phyloP scores from a whole-genome alignment of 164 flowering plant genomes.

The Vitis cinerea region DNA sequence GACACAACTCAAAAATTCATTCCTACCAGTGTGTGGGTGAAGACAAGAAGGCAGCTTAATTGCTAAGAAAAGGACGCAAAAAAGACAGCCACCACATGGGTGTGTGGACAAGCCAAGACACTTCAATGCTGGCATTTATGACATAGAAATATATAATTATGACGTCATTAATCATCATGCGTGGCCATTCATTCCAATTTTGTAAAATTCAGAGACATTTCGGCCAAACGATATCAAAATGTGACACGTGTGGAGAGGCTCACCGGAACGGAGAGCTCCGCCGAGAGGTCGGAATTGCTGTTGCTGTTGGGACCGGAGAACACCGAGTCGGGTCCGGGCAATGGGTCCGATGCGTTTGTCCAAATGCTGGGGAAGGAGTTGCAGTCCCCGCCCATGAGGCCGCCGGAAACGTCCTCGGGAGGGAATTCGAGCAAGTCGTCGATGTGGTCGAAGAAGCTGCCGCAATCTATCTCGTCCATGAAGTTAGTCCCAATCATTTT shows the following conservation, averaged over 20 bases:
- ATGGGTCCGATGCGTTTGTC: conserved; percentile 35
- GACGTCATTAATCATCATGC: neutral
- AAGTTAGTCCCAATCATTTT: conserved; percentile 40
- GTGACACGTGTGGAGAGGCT: neutral
- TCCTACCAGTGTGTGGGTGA: too few relatives aligned
- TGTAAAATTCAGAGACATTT: neutral
- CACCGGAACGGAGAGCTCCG: conserved; percentile 76
- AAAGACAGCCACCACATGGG: too few relatives aligned
- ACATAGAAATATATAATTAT: too few relatives aligned
- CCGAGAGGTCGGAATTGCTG: conserved; percentile 40
- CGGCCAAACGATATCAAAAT: neutral
- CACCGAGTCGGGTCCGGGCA: conserved; percentile 34
- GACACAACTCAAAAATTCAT: too few relatives aligned
- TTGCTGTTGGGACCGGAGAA: conserved; percentile 27
- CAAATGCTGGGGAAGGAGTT: conserved; percentile 31
- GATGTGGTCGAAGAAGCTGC: conserved; percentile 78
- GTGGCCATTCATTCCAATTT: conserved; percentile 13
- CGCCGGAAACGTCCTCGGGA: conserved; percentile 36
- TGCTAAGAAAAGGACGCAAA: too few relatives aligned
- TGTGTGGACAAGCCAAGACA: too few relatives aligned
- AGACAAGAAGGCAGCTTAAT: too few relatives aligned
- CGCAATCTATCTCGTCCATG: conserved; percentile 65
- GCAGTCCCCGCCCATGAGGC: conserved; percentile 23
- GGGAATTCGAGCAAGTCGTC: conserved; percentile 91
- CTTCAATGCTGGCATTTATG: too few relatives aligned